These are phyloP conservation scores for Venturia aucupariae DNA, from an alignment of 2,329 filamentous ascomycete species.

Conservation along the genomic window DNA sequence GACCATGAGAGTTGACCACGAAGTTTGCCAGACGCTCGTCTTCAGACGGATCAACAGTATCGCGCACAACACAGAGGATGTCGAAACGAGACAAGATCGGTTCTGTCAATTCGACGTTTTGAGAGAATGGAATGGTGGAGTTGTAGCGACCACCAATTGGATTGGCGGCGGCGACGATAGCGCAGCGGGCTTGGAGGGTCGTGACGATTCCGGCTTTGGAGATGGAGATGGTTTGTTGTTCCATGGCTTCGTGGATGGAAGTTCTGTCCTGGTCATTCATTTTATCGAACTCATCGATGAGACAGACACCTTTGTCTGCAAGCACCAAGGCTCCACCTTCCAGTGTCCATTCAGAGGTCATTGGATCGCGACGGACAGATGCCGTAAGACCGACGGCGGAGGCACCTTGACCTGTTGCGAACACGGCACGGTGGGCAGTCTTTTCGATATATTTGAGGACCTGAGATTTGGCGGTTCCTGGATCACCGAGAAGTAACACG, in stretches of 20 bases:
- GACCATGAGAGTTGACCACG: constrained; percentile 87
- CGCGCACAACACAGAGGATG: constrained; percentile 89
- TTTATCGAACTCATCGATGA: constrained; percentile 99
- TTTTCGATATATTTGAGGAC: constrained; percentile 97
- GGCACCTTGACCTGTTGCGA: constrained; percentile 94
- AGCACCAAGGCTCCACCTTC: constrained; percentile 93
- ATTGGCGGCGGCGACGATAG: constrained; percentile 93
- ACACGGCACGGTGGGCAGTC: constrained; percentile 91
- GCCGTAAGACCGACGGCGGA: constrained; percentile 96
- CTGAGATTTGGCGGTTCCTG: constrained; percentile 96
- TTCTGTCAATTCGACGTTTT: constrained; percentile 95
- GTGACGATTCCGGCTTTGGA: constrained; percentile 98
- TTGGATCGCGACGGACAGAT: constrained; percentile 85
- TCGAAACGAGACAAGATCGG: constrained; percentile 97
- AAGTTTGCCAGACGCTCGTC: constrained; percentile 91
- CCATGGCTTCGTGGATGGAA: constrained; percentile 99
- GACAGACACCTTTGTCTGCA: constrained; percentile 85
- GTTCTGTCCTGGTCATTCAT: constrained; percentile 99
- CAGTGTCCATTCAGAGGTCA: constrained; percentile 95
- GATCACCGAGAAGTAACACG: constrained; percentile 88
- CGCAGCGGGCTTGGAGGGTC: constrained; percentile 88
- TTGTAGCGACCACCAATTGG: constrained; percentile 96
- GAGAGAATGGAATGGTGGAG: constrained; percentile 86
- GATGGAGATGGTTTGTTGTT: constrained; percentile 98
- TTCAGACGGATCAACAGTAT: constrained; percentile 85